Conservation (phyloP, 2,329 filamentous ascomycete species). For the Passalora sequoiae region DNA sequence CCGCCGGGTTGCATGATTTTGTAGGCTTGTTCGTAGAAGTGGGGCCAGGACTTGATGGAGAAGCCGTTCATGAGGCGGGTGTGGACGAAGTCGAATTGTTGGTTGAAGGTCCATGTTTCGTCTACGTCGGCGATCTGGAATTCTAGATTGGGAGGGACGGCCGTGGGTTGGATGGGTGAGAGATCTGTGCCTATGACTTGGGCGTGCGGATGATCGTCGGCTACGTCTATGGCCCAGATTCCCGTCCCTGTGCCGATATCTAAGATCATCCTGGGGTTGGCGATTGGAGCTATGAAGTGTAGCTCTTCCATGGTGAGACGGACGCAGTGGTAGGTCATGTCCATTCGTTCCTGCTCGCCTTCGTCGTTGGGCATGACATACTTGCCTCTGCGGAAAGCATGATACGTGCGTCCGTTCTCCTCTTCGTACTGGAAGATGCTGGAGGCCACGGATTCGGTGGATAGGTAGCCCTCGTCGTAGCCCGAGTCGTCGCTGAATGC, state of each 20-base stretch:
- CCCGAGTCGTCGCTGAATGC: conserved; percentile 18
- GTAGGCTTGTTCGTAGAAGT: conserved; percentile 26
- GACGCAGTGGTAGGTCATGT: conserved; percentile 26
- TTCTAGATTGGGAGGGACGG: conserved; percentile 20
- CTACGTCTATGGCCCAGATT: conserved; percentile 33
- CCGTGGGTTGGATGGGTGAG: conserved; percentile 29
- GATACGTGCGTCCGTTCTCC: conserved; percentile 22
- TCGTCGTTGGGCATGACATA: conserved; percentile 30
- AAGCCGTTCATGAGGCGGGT: conserved; percentile 30
- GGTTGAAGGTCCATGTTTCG: conserved; percentile 22
- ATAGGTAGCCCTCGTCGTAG: conserved; percentile 23
- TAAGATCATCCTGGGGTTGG: conserved; percentile 38
- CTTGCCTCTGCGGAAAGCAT: conserved; percentile 28
- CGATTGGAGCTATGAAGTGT: conserved; percentile 19
- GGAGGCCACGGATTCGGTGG: conserved; percentile 28
- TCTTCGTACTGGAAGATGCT: conserved; percentile 29
- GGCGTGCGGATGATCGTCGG: conserved; percentile 26
- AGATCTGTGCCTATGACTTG: conserved; percentile 29
- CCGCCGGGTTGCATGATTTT: conserved; percentile 31
- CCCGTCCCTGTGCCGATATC: conserved; percentile 48
- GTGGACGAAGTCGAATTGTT: conserved; percentile 30
- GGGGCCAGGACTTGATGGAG: conserved; percentile 26
- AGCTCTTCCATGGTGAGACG: conserved; percentile 24
- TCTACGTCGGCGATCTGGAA: conserved; percentile 22
- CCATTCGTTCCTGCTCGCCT: conserved; percentile 27